phyloP scores from a whole-genome alignment of 2,329 filamentous ascomycete species.

The Trichoderma arundinaceum region DNA sequence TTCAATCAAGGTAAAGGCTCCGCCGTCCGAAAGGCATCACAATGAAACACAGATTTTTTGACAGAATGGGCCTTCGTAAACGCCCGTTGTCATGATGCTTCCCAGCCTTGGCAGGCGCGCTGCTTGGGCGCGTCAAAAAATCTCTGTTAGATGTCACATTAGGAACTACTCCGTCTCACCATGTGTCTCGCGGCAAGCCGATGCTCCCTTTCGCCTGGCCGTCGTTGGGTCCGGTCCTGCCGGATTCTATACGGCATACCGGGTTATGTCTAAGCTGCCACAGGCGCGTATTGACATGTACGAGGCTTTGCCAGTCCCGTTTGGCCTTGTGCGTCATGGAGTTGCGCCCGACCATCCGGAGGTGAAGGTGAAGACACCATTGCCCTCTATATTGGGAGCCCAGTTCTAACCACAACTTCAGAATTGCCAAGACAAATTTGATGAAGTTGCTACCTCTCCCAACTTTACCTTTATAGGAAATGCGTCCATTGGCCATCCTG shows the following conservation, averaged over 20 bases:
- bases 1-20: not conserved
- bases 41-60: not conserved
- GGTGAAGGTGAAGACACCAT: slow-evolving; percentile 72
- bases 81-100: slow-evolving; percentile 18
- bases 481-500: slow-evolving; percentile 70
- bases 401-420: slow-evolving; percentile 11
- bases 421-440: slow-evolving; percentile 96
- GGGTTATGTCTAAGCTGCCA: slow-evolving; percentile 77
- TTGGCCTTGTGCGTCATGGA: slow-evolving; percentile 88
- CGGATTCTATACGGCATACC: slow-evolving; percentile 92
- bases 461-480: slow-evolving; percentile 93
- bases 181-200: slow-evolving; percentile 31
- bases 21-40: slow-evolving; percentile 14
- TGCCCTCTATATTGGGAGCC: not conserved
- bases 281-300: slow-evolving; percentile 90
- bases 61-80: not conserved
- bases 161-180: slow-evolving; percentile 10
- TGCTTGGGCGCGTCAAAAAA: not conserved
- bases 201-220: slow-evolving; percentile 74
- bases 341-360: slow-evolving; percentile 99
- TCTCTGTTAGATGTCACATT: not conserved
- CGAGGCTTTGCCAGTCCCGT: slow-evolving; percentile 89
- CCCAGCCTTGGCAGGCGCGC: slow-evolving; percentile 14
- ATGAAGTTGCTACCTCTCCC: slow-evolving; percentile 80
- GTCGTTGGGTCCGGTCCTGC: slow-evolving; percentile 93